Evolutionary conservation across 192 early-diverging fungal species (phyloP).

Genomic region (Pilobolus umbonatus): DNA sequence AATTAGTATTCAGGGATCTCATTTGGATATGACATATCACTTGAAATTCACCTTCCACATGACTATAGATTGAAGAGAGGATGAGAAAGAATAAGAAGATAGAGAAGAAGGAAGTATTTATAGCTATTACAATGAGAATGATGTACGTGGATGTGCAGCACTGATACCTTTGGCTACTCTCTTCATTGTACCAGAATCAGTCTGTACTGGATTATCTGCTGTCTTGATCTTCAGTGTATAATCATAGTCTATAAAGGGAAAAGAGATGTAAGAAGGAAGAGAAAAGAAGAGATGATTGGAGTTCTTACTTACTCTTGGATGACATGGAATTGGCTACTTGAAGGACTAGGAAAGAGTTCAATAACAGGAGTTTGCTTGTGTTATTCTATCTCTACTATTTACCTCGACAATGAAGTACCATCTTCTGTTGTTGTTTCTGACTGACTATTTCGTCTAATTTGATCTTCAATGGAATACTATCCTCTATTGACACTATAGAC

Average conservation of each 20-base stretch:
- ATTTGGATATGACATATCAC: background rate
- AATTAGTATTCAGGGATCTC: background rate
- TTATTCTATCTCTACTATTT: too few species aligned
- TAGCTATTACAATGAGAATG: constrained; percentile 14
- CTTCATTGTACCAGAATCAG: background rate
- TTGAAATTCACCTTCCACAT: constrained; percentile 9
- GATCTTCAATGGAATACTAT: too few species aligned
- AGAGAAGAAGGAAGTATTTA: too few species aligned
- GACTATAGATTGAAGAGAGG: background rate
- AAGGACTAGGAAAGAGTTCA: background rate
- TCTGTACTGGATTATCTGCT: background rate
- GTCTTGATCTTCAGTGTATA: background rate
- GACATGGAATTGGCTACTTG: constrained; percentile 8
- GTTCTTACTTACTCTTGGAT: background rate
- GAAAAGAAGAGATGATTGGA: background rate
- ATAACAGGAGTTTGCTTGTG: too few species aligned
- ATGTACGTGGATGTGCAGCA: constrained; percentile 1
- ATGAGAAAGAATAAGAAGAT: too few species aligned
- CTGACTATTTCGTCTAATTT: too few species aligned
- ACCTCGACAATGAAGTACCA: too few species aligned
- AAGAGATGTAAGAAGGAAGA: background rate
- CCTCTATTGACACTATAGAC: too few species aligned
- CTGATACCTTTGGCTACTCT: constrained; percentile 11
- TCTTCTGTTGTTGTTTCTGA: too few species aligned
- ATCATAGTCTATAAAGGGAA: constrained; percentile 6